phyloP scores from a whole-genome alignment of 305 asterid genomes.

The Solanum chacoense region DNA sequence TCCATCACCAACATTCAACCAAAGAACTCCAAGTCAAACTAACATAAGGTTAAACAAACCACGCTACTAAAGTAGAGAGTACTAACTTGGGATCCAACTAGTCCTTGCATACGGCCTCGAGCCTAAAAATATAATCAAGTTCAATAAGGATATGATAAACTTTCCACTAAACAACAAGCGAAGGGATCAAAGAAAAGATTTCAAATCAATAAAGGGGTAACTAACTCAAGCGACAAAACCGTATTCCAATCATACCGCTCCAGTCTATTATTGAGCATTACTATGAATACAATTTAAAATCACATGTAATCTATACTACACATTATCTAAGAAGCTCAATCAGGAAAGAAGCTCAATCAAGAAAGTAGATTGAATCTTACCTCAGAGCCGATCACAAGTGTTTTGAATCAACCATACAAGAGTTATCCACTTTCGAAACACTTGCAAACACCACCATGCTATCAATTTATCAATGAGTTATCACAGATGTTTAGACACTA shows the following conservation, averaged over 20 bases:
- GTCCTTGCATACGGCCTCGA: background rate
- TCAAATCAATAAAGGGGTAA: background rate
- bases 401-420: background rate
- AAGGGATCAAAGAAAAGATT: no score
- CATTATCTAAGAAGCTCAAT: no score
- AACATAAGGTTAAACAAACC: background rate
- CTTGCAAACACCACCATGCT: background rate
- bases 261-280: background rate
- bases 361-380: background rate
- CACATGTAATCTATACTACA: background rate
- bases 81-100: background rate
- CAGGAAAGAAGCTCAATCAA: background rate
- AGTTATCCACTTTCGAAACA: background rate
- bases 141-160: background rate
- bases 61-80: background rate
- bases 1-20: background rate
- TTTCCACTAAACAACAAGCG: background rate
- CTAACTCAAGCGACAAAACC: background rate
- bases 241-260: background rate
- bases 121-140: background rate
- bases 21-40: background rate
- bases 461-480: background rate
- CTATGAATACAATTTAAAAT: background rate
- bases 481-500: background rate
- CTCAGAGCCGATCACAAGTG: no score